Evolutionary conservation across 257 asterid genomes (phyloP).

Genomic region (Misopates orontium): DNA sequence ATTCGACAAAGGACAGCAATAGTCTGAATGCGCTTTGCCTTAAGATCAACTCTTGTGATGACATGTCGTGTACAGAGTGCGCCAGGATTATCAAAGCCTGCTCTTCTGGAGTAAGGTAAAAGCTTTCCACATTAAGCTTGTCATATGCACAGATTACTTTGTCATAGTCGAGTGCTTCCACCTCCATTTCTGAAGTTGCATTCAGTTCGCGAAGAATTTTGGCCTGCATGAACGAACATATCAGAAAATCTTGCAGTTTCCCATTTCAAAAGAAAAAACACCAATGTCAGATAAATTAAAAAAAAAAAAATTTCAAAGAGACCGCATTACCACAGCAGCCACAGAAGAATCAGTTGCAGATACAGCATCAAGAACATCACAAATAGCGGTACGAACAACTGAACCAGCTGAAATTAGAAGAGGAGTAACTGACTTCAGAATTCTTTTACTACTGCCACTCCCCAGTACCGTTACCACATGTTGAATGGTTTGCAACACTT

Average conservation of each 20-base stretch:
- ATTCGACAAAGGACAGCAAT: slow-evolving; percentile 70
- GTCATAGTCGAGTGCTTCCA: slow-evolving; percentile 82
- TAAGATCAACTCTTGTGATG: slow-evolving; percentile 75
- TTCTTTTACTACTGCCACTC: slow-evolving; percentile 50
- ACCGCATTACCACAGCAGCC: slow-evolving; percentile 53
- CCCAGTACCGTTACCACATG: slow-evolving; percentile 50
- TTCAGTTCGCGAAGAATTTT: slow-evolving; percentile 69
- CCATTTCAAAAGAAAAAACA: not conserved
- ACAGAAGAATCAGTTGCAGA: slow-evolving; percentile 67
- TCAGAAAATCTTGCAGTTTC: slow-evolving; percentile 20
- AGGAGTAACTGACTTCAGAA: slow-evolving; percentile 63
- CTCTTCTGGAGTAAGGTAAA: slow-evolving; percentile 53
- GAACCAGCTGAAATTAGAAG: slow-evolving; percentile 64
- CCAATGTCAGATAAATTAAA: not conserved
- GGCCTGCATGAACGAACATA: slow-evolving; percentile 54
- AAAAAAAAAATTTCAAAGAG: not conserved
- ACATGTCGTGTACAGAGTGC: slow-evolving; percentile 75
- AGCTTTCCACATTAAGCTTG: slow-evolving; percentile 53
- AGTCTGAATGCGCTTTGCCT: slow-evolving; percentile 83
- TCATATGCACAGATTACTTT: slow-evolving; percentile 71
- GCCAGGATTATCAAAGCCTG: slow-evolving; percentile 77
- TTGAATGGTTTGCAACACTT: slow-evolving; percentile 56
- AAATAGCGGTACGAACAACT: slow-evolving; percentile 60
- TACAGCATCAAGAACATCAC: slow-evolving; percentile 78
- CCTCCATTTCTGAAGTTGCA: slow-evolving; percentile 66